Base-by-base conservation (phyloP, 2,329 filamentous ascomycete genomes). In the Neoarthrinium moseri region DNA sequence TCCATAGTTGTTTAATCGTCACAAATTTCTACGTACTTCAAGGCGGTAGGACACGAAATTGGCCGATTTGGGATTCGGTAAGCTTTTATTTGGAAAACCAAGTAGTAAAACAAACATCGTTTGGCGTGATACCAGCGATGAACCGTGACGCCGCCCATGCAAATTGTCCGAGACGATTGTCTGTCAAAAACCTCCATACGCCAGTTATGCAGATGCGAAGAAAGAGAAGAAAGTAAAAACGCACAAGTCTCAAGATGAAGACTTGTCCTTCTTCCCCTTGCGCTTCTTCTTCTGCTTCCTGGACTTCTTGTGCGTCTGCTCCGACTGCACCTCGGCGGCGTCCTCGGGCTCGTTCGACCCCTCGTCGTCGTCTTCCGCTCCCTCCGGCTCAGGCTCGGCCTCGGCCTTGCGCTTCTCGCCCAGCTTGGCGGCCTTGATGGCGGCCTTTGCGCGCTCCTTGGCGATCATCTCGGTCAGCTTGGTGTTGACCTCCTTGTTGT, bases 391-490 rank as follows among this genome's bases (percentile, higher is more conserved):
- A 24, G 22, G 13, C 17, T 44, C 32, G 6, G 32, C n/a, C 2
- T 44, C 30, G 3, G 57, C 53, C 36, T 63, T 62, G 7, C 62
- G 59, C 47, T 67, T 67, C 6, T 50, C 48, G 15, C 48, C 50
- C 6, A 47, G 52, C 50, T 71, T 67, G 4, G 75, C 63, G 2
- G 66, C 66, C 55, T 71, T 77, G 41, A 77, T 62, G 3, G 76
- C 64, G 7, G 75, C 74, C 60, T 75, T 78, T 32, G 75, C 75
- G 7, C 72, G 69, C 63, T 81, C 78, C 53, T 75, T 78, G 2
- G 77, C 75, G 51, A 82, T 75, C 62, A 78, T 75, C 52, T 80
- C 76, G 4, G 71, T 71, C 26, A 83, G 63, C 58, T 74, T 78
- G 21, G 64, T 67, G 53, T 74, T 78, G 40, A 83, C 61, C 2